Conservation (phyloP, 345 rosid species). For the Eucalyptus globulus region DNA sequence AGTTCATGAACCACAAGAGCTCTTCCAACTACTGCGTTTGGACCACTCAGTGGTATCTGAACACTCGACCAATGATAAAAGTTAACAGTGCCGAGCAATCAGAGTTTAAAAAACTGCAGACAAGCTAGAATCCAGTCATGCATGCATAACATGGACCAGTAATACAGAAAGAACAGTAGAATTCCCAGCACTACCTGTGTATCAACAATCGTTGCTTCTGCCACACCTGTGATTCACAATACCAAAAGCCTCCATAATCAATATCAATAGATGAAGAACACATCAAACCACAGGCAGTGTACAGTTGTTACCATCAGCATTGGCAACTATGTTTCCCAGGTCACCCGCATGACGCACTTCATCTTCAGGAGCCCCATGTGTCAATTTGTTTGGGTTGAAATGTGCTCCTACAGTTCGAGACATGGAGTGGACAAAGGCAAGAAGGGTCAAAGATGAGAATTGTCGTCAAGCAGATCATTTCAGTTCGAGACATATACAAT, state of each 20-base stretch:
- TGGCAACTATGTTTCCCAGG: constrained; percentile 99
- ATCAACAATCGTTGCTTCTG: constrained; percentile 84
- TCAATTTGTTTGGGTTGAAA: constrained; percentile 79
- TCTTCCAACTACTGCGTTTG: constrained; percentile 76
- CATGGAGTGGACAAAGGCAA: not conserved
- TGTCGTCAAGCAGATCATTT: not conserved
- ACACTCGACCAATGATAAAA: not conserved
- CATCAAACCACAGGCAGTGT: not conserved
- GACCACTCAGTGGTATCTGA: constrained; percentile 78
- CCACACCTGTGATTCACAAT: constrained; percentile 50
- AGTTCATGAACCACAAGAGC: constrained; percentile 97
- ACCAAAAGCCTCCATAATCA: not conserved
- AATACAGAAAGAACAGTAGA: not conserved
- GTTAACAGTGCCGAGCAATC: not conserved
- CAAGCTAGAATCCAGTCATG: not conserved
- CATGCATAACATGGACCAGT: not conserved
- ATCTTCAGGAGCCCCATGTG: constrained; percentile 96
- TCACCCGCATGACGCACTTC: constrained; percentile 99
- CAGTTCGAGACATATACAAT: not conserved
- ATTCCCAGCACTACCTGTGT: constrained; percentile 35
- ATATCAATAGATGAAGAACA: not conserved
- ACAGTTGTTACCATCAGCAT: constrained; percentile 52
- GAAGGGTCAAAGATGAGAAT: not conserved
- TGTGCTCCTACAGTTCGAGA: constrained; percentile 50
- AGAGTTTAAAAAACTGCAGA: not conserved